A percentile compares a stretch with the other conserved stretches of the same genome.
Evolutionary conservation across 345 rosid species (phyloP).

Genomic region (Corchorus capsularis): DNA sequence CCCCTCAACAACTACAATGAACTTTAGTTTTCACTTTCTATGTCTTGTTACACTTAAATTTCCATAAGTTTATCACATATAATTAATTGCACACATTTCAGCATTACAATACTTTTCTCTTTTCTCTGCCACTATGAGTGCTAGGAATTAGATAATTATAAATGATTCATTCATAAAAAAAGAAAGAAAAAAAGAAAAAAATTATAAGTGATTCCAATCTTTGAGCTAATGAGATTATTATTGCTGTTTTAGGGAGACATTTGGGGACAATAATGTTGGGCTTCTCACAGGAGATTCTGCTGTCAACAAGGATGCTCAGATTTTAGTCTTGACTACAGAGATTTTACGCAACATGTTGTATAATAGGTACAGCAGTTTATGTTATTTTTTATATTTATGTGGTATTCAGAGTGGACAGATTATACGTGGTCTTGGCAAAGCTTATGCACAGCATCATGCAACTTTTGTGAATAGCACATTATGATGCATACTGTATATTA

Average conservation of each 20-base stretch:
- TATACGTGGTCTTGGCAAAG: background rate
- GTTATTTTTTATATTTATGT: background rate
- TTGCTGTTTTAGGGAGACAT: constrained; percentile 59
- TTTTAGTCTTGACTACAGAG: constrained; percentile 94
- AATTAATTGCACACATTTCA: background rate
- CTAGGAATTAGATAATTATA: background rate
- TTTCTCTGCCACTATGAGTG: background rate
- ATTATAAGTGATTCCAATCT: constrained; percentile 16
- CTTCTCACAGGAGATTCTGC: constrained; percentile 93
- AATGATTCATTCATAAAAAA: no score
- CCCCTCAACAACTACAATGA: background rate
- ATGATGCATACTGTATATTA: background rate
- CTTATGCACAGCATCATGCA: background rate
- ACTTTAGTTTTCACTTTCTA: background rate
- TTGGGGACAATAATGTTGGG: constrained; percentile 90
- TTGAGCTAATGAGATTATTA: constrained; percentile 8
- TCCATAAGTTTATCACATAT: background rate
- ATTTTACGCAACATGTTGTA: constrained; percentile 95
- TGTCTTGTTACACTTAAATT: background rate
- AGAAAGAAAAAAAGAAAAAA: background rate
- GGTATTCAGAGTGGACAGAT: constrained; percentile 1
- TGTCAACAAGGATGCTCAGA: constrained; percentile 79
- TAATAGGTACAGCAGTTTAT: constrained; percentile 57
- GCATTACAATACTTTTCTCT: background rate
- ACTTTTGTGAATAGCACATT: background rate